Evolutionary conservation across 2,329 filamentous ascomycete genomes (phyloP).

Genomic region (Seiridium unicorne): DNA sequence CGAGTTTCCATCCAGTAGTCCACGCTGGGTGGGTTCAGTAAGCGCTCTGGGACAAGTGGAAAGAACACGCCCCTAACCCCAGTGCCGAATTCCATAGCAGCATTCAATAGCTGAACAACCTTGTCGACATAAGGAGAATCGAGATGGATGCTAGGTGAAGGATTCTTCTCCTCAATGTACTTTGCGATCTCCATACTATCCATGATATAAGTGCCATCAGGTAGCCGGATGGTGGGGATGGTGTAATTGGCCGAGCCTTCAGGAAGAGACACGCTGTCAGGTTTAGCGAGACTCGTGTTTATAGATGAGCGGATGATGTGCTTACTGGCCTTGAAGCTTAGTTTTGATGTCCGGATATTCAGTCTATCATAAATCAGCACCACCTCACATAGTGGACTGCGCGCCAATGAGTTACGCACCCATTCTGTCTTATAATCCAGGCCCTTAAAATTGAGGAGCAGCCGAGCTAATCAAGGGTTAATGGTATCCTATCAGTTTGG

Average conservation of each 20-base stretch:
- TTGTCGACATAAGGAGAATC: constrained; percentile 48
- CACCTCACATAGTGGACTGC: not conserved
- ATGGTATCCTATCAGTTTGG: not conserved
- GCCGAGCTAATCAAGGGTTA: constrained; percentile 46
- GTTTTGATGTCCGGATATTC: constrained; percentile 66
- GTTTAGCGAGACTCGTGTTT: constrained; percentile 11
- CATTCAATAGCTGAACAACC: constrained; percentile 36
- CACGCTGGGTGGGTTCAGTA: constrained; percentile 50
- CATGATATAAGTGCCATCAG: constrained; percentile 59
- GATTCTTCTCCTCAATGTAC: constrained; percentile 57
- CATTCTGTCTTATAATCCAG: constrained; percentile 68
- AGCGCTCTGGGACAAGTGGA: constrained; percentile 42
- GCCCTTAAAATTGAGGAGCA: constrained; percentile 66
- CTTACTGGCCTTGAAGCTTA: constrained; percentile 53
- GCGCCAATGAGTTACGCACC: constrained; percentile 27
- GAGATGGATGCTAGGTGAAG: constrained; percentile 56
- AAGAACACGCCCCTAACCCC: constrained; percentile 41
- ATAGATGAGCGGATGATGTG: not conserved
- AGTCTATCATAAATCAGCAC: constrained; percentile 29
- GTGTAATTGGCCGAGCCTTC: constrained; percentile 24
- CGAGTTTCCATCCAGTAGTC: constrained; percentile 59
- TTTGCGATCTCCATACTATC: constrained; percentile 61
- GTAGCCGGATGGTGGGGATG: constrained; percentile 33
- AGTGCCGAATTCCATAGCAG: constrained; percentile 19
- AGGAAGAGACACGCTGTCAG: constrained; percentile 50